Conservation (phyloP, 768 basidiomycete species). For the Tephrocybe sp. region DNA sequence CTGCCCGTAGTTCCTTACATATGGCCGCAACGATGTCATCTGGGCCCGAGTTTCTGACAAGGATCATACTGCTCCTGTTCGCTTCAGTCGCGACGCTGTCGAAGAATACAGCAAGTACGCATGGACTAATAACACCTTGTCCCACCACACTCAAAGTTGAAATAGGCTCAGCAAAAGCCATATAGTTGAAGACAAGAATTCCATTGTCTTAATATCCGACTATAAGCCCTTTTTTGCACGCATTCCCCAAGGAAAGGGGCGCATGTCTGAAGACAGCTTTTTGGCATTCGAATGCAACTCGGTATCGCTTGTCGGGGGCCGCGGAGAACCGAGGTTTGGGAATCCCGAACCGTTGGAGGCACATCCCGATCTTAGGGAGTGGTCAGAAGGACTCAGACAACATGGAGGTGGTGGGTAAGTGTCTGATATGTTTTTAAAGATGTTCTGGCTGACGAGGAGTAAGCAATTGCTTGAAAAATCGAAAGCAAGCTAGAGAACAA, state of each 20-base stretch:
- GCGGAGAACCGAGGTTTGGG: conserved; percentile 49
- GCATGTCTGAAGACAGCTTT: conserved; percentile 38
- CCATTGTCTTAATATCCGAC: conserved; percentile 44
- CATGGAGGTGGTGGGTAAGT: conserved; percentile 66
- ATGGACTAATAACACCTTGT: neutral
- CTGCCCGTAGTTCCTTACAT: conserved; percentile 54
- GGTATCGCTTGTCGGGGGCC: conserved; percentile 42
- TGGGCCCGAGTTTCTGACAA: conserved; percentile 72
- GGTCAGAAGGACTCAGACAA: conserved; percentile 56
- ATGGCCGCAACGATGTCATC: conserved; percentile 42
- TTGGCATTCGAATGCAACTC: conserved; percentile 56
- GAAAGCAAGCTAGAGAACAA: conserved; percentile 33
- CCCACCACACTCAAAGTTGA: conserved; percentile 8
- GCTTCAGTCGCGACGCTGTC: conserved; percentile 55
- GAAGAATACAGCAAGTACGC: conserved; percentile 40
- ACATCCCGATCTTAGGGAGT: conserved; percentile 41
- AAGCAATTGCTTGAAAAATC: conserved; percentile 48
- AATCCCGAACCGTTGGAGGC: conserved; percentile 47
- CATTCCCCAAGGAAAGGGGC: conserved; percentile 43
- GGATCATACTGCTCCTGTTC: conserved; percentile 45
- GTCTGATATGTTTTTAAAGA: no score
- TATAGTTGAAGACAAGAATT: conserved; percentile 47
- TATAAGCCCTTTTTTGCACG: conserved; percentile 55
- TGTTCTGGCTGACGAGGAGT: no score
- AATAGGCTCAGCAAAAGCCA: conserved; percentile 26